A percentile compares a stretch with the other conserved stretches of the same genome.
These are phyloP conservation scores for Corylus heterophylla DNA, from an alignment of 306 rosid species.

Conservation along the genomic window DNA sequence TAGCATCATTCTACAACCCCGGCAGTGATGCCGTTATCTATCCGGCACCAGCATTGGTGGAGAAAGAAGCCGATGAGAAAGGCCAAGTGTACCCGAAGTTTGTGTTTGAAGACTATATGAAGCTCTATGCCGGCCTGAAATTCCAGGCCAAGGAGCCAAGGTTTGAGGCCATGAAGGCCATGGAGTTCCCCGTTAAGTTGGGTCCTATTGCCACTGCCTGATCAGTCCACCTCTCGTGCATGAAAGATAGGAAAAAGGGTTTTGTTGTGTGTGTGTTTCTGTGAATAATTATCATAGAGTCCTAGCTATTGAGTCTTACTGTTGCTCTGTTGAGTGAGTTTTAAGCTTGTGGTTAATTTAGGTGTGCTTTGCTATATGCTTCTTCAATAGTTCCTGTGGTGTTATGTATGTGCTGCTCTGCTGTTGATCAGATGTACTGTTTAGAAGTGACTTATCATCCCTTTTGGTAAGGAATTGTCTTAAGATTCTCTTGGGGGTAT, in stretches of 20 bases:
- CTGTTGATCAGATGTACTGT: constrained; percentile 32
- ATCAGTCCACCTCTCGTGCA: constrained; percentile 1
- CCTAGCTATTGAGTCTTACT: background rate
- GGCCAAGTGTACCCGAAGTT: constrained; percentile 74
- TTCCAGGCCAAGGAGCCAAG: constrained; percentile 97
- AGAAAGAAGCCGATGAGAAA: constrained; percentile 49
- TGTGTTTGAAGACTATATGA: constrained; percentile 95
- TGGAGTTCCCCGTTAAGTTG: constrained; percentile 40
- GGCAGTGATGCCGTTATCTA: constrained; percentile 79
- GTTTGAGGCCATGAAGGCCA: constrained; percentile 86
- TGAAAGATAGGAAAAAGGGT: background rate
- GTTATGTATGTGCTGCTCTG: constrained; percentile 31
- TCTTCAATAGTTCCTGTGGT: background rate
- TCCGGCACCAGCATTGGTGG: constrained; percentile 75
- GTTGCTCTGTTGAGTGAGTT: constrained; percentile 16
- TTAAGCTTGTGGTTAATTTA: background rate
- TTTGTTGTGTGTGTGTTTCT: constrained; percentile 12
- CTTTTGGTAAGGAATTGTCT: constrained; percentile 23
- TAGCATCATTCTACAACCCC: constrained; percentile 96
- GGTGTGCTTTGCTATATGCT: constrained; percentile 11
- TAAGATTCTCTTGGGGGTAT: constrained; percentile 32
- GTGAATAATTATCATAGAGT: constrained; percentile 19
- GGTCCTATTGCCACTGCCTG: constrained; percentile 63
- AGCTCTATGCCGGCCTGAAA: constrained; percentile 77
- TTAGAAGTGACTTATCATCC: constrained; percentile 22